phyloP scores from a whole-genome alignment of 306 rosid genomes.

The Castanopsis chinensis region DNA sequence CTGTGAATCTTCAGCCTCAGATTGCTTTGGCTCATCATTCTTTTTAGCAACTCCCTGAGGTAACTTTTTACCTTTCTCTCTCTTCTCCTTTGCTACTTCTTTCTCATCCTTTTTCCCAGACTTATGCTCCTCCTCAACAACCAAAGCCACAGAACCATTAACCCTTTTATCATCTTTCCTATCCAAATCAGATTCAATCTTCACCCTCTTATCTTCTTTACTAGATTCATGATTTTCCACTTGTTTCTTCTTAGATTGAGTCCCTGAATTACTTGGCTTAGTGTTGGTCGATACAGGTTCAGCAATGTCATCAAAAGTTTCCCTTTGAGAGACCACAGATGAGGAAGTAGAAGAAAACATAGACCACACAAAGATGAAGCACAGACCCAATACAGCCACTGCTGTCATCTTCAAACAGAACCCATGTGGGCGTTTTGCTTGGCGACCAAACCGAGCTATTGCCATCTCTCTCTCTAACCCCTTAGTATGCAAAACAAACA shows the following conservation, averaged over 20 bases:
- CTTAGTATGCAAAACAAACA: conserved; percentile 8
- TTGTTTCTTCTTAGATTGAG: conserved; percentile 18
- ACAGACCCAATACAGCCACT: conserved; percentile 69
- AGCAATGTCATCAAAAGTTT: conserved; percentile 82
- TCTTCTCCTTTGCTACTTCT: conserved; percentile 35
- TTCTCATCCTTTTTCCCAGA: conserved; percentile 37
- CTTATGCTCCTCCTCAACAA: conserved; percentile 27
- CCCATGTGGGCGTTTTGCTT: conserved; percentile 73
- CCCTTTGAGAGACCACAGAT: conserved; percentile 62
- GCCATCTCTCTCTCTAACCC: conserved; percentile 44
- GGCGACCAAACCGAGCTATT: conserved; percentile 61
- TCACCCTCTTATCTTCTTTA: conserved; percentile 17
- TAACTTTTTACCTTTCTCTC: conserved; percentile 31
- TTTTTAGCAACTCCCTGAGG: conserved; percentile 12
- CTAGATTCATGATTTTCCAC: conserved; percentile 22
- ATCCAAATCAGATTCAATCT: conserved; percentile 27
- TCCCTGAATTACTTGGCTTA: conserved; percentile 20
- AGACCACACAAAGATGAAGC: conserved; percentile 81
- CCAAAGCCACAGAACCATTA: conserved; percentile 34
- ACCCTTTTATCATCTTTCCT: conserved; percentile 32
- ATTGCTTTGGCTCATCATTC: conserved; percentile 26
- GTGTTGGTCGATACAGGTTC: conserved; percentile 48
- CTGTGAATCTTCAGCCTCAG: conserved; percentile 35
- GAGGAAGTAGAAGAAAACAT: conserved; percentile 68
- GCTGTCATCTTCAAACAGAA: conserved; percentile 75